Percentiles rank a stretch among this genome's conserved stretches.
These are phyloP conservation scores for Plasmodium chabaudi DNA, from an alignment of 169 alveolate genomes.

Conservation along the genomic window DNA sequence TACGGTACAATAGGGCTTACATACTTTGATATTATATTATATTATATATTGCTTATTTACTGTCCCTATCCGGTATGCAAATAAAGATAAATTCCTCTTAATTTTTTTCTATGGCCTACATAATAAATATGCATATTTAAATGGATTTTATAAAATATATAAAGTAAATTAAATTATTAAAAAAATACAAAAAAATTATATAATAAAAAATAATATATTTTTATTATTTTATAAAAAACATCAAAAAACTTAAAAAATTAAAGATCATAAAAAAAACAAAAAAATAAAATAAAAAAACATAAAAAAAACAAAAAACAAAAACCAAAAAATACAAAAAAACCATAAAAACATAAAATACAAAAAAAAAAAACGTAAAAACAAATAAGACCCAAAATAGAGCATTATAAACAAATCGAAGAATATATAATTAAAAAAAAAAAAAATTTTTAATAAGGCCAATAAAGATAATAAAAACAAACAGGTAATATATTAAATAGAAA, in stretches of 20 bases:
- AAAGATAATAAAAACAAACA: too few species aligned
- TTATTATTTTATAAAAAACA: neutral
- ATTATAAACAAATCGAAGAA: neutral
- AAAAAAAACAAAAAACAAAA: slow-evolving; percentile 12
- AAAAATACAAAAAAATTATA: neutral
- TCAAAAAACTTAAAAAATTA: slow-evolving; percentile 9
- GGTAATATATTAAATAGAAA: too few species aligned
- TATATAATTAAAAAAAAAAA: neutral
- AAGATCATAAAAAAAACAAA: slow-evolving; percentile 5
- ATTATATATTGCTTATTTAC: too few species aligned
- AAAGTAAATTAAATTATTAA: neutral
- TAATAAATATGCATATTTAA: too few species aligned
- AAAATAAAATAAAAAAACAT: slow-evolving; percentile 3
- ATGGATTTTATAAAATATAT: neutral
- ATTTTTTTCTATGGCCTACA: too few species aligned
- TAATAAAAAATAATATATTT: neutral
- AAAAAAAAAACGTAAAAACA: slow-evolving; percentile 9
- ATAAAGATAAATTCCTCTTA: too few species aligned
- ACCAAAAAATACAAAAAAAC: slow-evolving; percentile 14
- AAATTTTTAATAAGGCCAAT: neutral
- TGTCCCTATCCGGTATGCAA: too few species aligned
- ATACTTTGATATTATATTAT: too few species aligned
- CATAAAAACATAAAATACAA: slow-evolving; percentile 8
- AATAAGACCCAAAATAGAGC: neutral
- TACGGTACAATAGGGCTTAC: too few species aligned